These are phyloP conservation scores for Paecilomyces sp. DNA, from an alignment of 2,329 filamentous ascomycete species.

Conservation along the genomic window DNA sequence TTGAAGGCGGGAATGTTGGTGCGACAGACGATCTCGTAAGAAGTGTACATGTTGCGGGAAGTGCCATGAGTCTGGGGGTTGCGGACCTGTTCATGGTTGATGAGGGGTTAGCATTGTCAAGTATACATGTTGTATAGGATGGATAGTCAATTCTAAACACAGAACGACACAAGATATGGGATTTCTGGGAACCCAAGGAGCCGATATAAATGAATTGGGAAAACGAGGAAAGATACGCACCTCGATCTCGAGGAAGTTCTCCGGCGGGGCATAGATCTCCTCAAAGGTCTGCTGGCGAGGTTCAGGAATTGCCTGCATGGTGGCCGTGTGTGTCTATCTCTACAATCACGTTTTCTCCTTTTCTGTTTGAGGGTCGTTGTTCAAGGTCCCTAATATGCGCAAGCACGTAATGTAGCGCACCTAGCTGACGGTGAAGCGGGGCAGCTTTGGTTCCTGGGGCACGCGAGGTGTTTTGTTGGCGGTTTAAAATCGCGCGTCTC, in stretches of 20 bases:
- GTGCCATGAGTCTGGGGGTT: conserved; percentile 93
- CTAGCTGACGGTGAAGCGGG: not conserved
- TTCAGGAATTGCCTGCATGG: conserved; percentile 58
- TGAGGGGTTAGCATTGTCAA: not conserved
- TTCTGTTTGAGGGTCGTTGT: not conserved
- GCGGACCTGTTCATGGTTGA: conserved; percentile 57
- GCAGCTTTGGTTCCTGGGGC: not conserved
- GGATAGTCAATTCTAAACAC: too few relatives aligned
- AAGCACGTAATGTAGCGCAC: not conserved
- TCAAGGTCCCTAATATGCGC: not conserved
- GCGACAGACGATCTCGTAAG: conserved; percentile 94
- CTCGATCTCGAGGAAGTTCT: conserved; percentile 99
- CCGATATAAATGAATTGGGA: conserved; percentile 3
- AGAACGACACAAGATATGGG: too few relatives aligned
- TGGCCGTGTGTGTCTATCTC: conserved; percentile 8
- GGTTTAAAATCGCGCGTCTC: not conserved
- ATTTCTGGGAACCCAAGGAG: not conserved
- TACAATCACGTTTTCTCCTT: not conserved
- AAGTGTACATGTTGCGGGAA: conserved; percentile 94
- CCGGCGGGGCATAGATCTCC: conserved; percentile 95
- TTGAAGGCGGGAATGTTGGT: conserved; percentile 99
- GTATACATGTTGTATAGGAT: too few relatives aligned
- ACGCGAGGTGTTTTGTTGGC: not conserved
- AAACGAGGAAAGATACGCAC: conserved; percentile 40
- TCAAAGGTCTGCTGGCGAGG: conserved; percentile 90